phyloP scores from a whole-genome alignment of 2,329 filamentous ascomycete genomes.

The Rutstroemia sp. region DNA sequence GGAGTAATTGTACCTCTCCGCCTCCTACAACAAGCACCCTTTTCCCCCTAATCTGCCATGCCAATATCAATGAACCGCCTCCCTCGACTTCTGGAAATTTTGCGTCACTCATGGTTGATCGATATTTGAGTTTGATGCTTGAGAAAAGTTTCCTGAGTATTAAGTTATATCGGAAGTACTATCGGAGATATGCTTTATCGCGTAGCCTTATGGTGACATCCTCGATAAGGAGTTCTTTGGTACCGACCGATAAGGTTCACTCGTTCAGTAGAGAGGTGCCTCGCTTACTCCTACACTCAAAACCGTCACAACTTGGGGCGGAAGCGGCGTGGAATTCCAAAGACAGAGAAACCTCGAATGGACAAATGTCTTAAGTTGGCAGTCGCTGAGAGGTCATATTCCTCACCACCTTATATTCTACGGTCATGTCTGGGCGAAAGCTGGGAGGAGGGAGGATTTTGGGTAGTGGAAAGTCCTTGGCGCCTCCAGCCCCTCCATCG shows the following conservation, averaged over 20 bases:
- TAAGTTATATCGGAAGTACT: no score
- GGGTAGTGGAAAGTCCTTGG: conserved; percentile 77
- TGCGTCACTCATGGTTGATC: conserved; percentile 16
- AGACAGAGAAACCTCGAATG: conserved; percentile 1
- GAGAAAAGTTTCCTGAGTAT: background rate
- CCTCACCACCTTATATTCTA: conserved; percentile 14
- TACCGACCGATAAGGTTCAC: conserved; percentile 1
- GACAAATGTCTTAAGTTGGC: conserved; percentile 20
- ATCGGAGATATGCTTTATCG: background rate
- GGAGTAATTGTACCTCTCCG: conserved; percentile 64
- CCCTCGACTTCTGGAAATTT: conserved; percentile 74
- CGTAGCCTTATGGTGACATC: background rate
- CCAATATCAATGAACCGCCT: conserved; percentile 86
- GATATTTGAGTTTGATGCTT: conserved; percentile 6
- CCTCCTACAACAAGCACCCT: conserved; percentile 88
- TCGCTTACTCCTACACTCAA: conserved; percentile 6
- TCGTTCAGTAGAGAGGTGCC: background rate
- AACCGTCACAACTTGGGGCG: background rate
- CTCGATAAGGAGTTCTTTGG: conserved; percentile 1
- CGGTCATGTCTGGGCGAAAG: conserved; percentile 70
- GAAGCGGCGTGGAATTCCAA: background rate
- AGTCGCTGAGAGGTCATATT: conserved; percentile 16
- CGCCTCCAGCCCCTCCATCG: conserved; percentile 48
- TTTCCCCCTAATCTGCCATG: conserved; percentile 91
- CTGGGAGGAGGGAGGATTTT: conserved; percentile 88